A percentile compares a stretch with the other conserved stretches of the same genome.
Conservation (phyloP, 78 protist species). For the Monocercomonoides exilis region DNA sequence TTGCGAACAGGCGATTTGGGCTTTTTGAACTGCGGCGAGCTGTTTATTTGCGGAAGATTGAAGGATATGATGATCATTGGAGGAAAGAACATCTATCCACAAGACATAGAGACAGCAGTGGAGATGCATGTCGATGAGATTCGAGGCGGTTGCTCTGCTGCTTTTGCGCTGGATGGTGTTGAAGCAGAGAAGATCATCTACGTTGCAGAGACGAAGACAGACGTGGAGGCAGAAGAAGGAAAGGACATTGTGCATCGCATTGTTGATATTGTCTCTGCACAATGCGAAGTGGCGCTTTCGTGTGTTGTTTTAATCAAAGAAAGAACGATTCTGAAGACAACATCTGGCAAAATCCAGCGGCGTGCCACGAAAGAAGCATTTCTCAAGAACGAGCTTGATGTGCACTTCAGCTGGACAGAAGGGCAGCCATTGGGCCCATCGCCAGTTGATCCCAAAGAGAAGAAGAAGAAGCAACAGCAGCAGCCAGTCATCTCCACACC, state of each 20-base stretch:
- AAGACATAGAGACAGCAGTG: conserved; percentile 12
- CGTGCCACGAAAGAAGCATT: neutral
- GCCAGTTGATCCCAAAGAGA: neutral
- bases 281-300: neutral
- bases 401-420: neutral
- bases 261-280: neutral
- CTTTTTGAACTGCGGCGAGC: conserved; percentile 7
- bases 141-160: conserved; percentile 12
- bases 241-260: neutral
- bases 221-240: neutral
- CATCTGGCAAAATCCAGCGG: conserved; percentile 6
- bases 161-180: conserved; percentile 1
- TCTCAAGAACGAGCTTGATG: neutral
- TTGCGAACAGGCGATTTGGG: conserved; percentile 29
- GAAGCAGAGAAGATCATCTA: neutral
- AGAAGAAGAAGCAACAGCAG: neutral
- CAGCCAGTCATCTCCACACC: neutral
- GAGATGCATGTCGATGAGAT: neutral
- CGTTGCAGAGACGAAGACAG: neutral
- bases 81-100: conserved; percentile 11
- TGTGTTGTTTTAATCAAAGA: neutral
- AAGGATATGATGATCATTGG: conserved; percentile 28
- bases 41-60: conserved; percentile 1
- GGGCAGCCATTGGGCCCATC: neutral
- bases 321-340: neutral